Conservation (phyloP, 2,329 filamentous ascomycete genomes). For the Fusarium duplospermum region DNA sequence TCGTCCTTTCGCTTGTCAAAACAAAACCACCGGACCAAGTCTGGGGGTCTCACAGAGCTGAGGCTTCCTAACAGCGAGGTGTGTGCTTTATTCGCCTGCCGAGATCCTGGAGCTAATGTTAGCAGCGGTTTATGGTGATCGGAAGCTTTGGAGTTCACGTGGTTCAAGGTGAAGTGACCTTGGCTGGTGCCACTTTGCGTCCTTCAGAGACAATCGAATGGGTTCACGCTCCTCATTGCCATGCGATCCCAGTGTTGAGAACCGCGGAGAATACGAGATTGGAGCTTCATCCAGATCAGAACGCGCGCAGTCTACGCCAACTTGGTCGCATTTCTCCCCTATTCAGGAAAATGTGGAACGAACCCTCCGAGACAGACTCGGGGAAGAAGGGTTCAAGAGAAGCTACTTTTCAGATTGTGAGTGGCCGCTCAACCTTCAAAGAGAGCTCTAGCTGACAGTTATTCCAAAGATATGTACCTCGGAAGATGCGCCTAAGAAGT, state of each 20-base stretch:
- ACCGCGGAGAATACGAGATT: slow-evolving; percentile 62
- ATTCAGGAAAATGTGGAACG: slow-evolving; percentile 75
- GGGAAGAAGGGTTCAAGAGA: slow-evolving; percentile 30
- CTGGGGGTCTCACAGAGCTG: slow-evolving; percentile 55
- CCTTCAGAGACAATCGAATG: slow-evolving; percentile 60
- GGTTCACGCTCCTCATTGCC: slow-evolving; percentile 75
- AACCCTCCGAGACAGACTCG: slow-evolving; percentile 45
- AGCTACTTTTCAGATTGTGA: slow-evolving; percentile 63
- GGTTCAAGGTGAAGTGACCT: slow-evolving; percentile 68
- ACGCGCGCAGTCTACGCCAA: slow-evolving; percentile 59
- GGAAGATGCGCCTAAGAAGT: slow-evolving; percentile 62
- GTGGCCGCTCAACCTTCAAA: slow-evolving; percentile 21
- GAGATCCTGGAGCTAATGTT: slow-evolving; percentile 29
- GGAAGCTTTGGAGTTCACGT: slow-evolving; percentile 77
- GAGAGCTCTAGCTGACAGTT: slow-evolving; percentile 26
- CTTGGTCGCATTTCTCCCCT: slow-evolving; percentile 73
- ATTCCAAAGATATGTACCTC: slow-evolving; percentile 62
- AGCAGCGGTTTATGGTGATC: slow-evolving; percentile 69
- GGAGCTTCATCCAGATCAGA: slow-evolving; percentile 67
- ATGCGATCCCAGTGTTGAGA: slow-evolving; percentile 75
- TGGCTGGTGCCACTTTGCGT: slow-evolving; percentile 73
- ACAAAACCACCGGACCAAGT: slow-evolving; percentile 55
- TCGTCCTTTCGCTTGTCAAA: slow-evolving; percentile 60
- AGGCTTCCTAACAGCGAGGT: slow-evolving; percentile 64
- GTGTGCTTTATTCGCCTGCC: slow-evolving; percentile 8